These are phyloP conservation scores for Xeromyces bisporus DNA, from an alignment of 495 filamentous ascomycete species.

Conservation along the genomic window DNA sequence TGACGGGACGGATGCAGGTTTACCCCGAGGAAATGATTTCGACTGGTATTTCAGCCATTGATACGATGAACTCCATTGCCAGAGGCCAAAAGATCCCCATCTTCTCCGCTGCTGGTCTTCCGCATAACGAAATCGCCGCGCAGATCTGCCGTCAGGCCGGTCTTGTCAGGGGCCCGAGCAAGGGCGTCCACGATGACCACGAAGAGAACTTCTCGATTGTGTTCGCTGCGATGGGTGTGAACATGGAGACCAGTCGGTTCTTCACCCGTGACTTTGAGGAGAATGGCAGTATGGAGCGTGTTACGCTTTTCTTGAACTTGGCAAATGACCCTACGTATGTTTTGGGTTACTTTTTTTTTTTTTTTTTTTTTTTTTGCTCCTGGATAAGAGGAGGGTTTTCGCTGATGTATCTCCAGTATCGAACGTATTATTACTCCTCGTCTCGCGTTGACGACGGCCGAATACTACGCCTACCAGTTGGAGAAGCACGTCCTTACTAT, in stretches of 20 bases:
- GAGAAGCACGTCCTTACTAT: slow-evolving; percentile 99
- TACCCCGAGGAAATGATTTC: slow-evolving; percentile 99
- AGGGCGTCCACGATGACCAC: slow-evolving; percentile 90
- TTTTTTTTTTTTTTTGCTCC: background rate
- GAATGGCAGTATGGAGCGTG: slow-evolving; percentile 95
- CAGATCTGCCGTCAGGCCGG: slow-evolving; percentile 94
- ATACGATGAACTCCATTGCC: slow-evolving; percentile 99
- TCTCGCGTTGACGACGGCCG: slow-evolving; percentile 93
- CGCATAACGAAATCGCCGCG: slow-evolving; percentile 97
- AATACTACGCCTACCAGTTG: slow-evolving; percentile 99
- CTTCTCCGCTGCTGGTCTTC: slow-evolving; percentile 95
- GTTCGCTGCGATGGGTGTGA: slow-evolving; percentile 99
- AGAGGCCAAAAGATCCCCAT: slow-evolving; percentile 99
- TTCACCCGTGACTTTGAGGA: slow-evolving; percentile 98
- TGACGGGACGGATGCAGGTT: slow-evolving; percentile 35
- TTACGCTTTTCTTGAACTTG: slow-evolving; percentile 94
- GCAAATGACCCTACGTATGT: slow-evolving; percentile 95
- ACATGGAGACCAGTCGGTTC: slow-evolving; percentile 96
- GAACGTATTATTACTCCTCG: slow-evolving; percentile 99
- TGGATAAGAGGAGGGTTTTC: background rate
- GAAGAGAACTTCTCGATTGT: slow-evolving; percentile 99
- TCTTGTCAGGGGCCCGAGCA: slow-evolving; percentile 75
- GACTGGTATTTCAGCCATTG: slow-evolving; percentile 97
- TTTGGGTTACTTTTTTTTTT: background rate
- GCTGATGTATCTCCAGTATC: slow-evolving; percentile 41